Conservation (phyloP, 441 rosid genomes). For the Macaranga tanarius region DNA sequence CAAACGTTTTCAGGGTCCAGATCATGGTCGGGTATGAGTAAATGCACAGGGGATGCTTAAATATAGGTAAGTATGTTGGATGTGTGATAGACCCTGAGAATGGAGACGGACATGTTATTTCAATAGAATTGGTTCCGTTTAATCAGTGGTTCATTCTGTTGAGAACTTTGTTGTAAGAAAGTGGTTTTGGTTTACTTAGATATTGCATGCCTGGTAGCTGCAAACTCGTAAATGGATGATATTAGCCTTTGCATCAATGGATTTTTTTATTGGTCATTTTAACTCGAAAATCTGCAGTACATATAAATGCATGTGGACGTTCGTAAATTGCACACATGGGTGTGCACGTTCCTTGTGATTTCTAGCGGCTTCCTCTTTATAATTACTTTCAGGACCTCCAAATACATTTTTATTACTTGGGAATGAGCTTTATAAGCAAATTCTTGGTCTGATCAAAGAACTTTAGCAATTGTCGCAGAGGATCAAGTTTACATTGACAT, state of each 20-base stretch:
- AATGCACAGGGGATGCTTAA: constrained; percentile 29
- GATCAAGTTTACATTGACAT: too few species aligned
- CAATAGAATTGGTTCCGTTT: constrained; percentile 14
- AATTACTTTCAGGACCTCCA: too few species aligned
- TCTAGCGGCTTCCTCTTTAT: too few species aligned
- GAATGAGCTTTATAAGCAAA: not conserved
- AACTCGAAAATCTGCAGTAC: not conserved
- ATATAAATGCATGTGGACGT: too few species aligned
- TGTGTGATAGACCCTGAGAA: constrained; percentile 21
- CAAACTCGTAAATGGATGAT: constrained; percentile 18
- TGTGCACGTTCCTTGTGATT: too few species aligned
- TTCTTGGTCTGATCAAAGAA: too few species aligned
- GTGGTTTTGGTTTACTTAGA: constrained; percentile 19
- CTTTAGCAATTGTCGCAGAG: too few species aligned
- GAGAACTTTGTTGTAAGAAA: constrained; percentile 20
- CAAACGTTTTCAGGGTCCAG: constrained; percentile 54
- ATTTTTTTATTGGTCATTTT: not conserved
- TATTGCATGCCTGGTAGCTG: constrained; percentile 3
- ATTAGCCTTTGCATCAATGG: constrained; percentile 15
- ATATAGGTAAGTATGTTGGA: constrained; percentile 33
- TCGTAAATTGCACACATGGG: too few species aligned
- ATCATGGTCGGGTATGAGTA: constrained; percentile 37
- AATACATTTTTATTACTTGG: too few species aligned
- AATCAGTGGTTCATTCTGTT: constrained; percentile 17
- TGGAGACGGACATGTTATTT: constrained; percentile 8